Evolutionary conservation across 1,284 basidiomycete species (phyloP).

Genomic region (Trichosporon ovoides): DNA sequence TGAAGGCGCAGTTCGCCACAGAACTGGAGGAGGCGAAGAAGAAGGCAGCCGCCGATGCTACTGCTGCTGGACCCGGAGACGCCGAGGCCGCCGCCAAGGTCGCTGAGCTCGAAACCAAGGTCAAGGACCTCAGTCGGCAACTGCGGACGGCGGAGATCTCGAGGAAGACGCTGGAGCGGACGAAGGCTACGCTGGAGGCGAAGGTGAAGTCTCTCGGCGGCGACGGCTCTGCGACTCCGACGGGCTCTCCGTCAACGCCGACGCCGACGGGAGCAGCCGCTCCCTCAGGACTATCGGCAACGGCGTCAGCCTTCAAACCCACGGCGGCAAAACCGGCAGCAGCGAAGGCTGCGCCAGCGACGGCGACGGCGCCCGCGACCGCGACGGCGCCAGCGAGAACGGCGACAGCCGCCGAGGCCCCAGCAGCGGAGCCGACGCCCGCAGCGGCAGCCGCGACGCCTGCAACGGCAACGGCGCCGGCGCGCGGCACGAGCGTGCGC

Average conservation of each 20-base stretch:
- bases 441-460: conserved; percentile 1
- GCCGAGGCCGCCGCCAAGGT: conserved; percentile 21
- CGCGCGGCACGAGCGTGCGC: neutral
- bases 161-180: conserved; percentile 38
- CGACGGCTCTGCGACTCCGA: conserved; percentile 2
- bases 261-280: conserved; percentile 3
- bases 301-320: conserved; percentile 26
- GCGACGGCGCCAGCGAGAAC: conserved; percentile 10
- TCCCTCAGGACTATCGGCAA: conserved; percentile 11
- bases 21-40: conserved; percentile 17
- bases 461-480: conserved; percentile 6
- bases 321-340: conserved; percentile 1
- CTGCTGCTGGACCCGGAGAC: neutral
- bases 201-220: conserved; percentile 31
- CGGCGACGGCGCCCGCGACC: conserved; percentile 2
- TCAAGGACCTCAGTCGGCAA: conserved; percentile 38
- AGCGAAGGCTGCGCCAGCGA: conserved; percentile 11
- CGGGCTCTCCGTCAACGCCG: conserved; percentile 7
- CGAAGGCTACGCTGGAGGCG: conserved; percentile 25
- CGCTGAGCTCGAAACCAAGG: conserved; percentile 32
- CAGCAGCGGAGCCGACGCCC: conserved; percentile 8
- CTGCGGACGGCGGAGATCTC: conserved; percentile 39
- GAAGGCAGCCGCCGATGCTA: neutral
- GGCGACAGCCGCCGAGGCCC: conserved; percentile 7
- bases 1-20: conserved; percentile 24